phyloP scores from a whole-genome alignment of 2,329 filamentous ascomycete genomes.

The Colletotrichum sp. region DNA sequence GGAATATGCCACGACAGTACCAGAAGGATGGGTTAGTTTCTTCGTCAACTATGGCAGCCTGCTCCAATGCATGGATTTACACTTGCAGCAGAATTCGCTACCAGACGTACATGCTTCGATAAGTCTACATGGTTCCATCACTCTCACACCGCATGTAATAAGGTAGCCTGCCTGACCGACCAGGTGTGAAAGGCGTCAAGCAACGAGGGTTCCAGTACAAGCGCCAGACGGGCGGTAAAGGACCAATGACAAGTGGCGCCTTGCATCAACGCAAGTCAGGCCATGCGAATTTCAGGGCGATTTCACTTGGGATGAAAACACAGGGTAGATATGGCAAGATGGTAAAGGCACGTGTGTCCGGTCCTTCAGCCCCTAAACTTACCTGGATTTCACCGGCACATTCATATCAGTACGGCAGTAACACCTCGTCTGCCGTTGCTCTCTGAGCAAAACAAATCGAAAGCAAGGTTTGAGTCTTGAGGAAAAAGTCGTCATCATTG shows the following conservation, averaged over 20 bases:
- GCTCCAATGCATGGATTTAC: not conserved
- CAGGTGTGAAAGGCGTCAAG: not conserved
- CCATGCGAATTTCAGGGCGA: not conserved
- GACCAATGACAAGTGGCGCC: not conserved
- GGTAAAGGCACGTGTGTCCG: not conserved
- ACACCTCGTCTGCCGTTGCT: not conserved
- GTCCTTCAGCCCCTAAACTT: not conserved
- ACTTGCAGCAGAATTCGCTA: not conserved
- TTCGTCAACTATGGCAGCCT: not conserved
- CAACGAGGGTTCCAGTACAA: not conserved
- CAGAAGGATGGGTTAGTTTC: not conserved
- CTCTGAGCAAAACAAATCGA: not conserved
- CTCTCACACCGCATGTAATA: not conserved
- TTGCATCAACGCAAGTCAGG: not conserved
- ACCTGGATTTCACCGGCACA: not conserved
- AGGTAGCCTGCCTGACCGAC: not conserved
- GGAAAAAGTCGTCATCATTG: constrained; percentile 16
- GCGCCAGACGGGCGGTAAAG: not conserved
- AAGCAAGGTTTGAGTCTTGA: not conserved
- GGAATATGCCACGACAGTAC: not conserved
- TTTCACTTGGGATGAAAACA: not conserved
- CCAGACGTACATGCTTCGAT: not conserved
- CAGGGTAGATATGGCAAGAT: not conserved
- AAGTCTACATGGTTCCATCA: not conserved
- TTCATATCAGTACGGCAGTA: not conserved